Percentiles rank a stretch among this genome's conserved stretches.
Evolutionary conservation across 2,329 filamentous ascomycete species (phyloP).

Genomic region (Fusarium continuum): DNA sequence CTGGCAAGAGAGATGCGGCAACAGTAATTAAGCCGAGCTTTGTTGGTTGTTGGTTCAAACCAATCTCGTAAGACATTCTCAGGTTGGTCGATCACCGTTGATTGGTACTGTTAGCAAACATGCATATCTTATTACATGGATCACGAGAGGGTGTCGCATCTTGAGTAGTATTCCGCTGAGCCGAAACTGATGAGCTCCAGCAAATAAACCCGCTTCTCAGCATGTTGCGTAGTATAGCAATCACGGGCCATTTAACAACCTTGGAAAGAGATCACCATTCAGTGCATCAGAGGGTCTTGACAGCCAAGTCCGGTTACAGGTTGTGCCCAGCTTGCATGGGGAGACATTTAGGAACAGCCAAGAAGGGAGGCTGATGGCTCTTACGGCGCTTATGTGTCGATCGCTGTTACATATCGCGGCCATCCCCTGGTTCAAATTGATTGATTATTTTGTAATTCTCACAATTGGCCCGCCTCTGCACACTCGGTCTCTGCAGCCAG

Average conservation of each 20-base stretch:
- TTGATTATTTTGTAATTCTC: constrained; percentile 11
- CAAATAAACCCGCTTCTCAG: background rate
- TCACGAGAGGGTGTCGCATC: background rate
- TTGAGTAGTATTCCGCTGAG: no score
- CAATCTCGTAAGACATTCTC: background rate
- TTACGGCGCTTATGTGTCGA: background rate
- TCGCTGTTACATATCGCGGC: background rate
- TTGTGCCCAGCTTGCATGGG: background rate
- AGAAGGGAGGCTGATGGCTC: background rate
- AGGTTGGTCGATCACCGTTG: background rate
- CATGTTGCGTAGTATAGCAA: background rate
- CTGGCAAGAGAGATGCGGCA: background rate
- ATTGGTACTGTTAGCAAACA: background rate
- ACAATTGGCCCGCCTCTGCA: constrained; percentile 8
- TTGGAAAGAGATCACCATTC: constrained; percentile 8
- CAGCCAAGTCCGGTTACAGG: background rate
- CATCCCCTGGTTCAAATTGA: background rate
- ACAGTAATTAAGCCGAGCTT: background rate
- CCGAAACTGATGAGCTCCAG: background rate
- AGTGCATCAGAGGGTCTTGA: background rate
- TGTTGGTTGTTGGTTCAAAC: background rate
- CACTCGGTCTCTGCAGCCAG: background rate
- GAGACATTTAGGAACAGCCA: background rate
- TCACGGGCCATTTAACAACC: constrained; percentile 7
- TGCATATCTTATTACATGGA: background rate